Percentiles rank a stretch among this genome's conserved stretches.
phyloP scores from a whole-genome alignment of 495 filamentous ascomycete species.

The Eremomyces bilateralis region DNA sequence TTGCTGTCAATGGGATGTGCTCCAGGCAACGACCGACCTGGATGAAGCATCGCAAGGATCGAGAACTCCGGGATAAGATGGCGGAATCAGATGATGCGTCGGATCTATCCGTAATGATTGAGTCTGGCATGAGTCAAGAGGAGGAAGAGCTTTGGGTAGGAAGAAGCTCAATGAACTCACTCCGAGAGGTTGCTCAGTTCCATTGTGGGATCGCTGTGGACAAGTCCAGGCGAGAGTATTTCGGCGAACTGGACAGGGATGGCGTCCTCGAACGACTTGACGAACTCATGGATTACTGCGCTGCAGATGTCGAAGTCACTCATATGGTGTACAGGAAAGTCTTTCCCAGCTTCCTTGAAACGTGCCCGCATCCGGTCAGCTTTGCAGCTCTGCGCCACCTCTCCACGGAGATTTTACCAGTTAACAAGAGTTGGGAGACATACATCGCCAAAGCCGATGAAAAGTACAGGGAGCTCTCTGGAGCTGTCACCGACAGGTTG shows the following conservation, averaged over 20 bases:
- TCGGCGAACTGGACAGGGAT: constrained; percentile 57
- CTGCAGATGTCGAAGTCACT: constrained; percentile 79
- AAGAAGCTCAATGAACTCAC: constrained; percentile 80
- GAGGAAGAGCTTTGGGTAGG: constrained; percentile 93
- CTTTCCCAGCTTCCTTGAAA: constrained; percentile 66
- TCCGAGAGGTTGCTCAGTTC: constrained; percentile 91
- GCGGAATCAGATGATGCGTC: constrained; percentile 40
- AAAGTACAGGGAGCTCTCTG: constrained; percentile 57
- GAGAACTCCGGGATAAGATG: constrained; percentile 64
- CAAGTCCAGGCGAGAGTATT: constrained; percentile 68
- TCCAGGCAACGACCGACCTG: constrained; percentile 87
- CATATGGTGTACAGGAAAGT: constrained; percentile 84
- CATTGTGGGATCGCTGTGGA: constrained; percentile 84
- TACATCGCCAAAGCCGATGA: constrained; percentile 67
- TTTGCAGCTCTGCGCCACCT: constrained; percentile 87
- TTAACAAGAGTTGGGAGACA: constrained; percentile 64
- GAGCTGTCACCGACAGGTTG: constrained; percentile 53
- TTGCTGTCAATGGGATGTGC: constrained; percentile 98
- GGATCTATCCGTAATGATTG: constrained; percentile 50
- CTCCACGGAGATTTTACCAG: constrained; percentile 76
- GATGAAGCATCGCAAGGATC: constrained; percentile 85
- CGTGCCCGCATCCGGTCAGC: constrained; percentile 90
- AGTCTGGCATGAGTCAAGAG: constrained; percentile 38
- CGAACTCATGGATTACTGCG: constrained; percentile 83
- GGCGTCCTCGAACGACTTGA: constrained; percentile 49